Conservation (phyloP, 1,284 basidiomycete genomes). For the Athelia psychrophila region DNA sequence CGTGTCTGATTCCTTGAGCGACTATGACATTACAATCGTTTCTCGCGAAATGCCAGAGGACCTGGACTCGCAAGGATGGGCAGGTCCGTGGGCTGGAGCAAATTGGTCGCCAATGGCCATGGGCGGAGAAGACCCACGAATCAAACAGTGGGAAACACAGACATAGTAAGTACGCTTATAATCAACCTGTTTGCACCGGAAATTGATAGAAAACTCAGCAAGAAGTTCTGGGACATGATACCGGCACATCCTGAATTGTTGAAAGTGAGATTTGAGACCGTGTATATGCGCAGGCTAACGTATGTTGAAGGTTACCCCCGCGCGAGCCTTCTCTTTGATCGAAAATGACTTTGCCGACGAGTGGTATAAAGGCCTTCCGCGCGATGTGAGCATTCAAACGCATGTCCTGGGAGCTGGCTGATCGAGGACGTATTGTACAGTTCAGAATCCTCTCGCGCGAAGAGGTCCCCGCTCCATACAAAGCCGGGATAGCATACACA, state of each 20-base stretch:
- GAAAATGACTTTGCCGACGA: slow-evolving; percentile 27
- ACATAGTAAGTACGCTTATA: slow-evolving; percentile 39
- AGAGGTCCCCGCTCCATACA: slow-evolving; percentile 31
- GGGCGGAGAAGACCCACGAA: slow-evolving; percentile 32
- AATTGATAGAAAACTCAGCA: slow-evolving; percentile 29
- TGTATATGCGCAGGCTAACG: slow-evolving; percentile 10
- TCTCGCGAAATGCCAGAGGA: slow-evolving; percentile 70
- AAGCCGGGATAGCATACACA: slow-evolving; percentile 38
- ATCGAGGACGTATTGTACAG: slow-evolving; percentile 22
- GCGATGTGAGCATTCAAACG: slow-evolving; percentile 45
- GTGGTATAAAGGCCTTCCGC: slow-evolving; percentile 53
- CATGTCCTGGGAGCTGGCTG: too few relatives aligned
- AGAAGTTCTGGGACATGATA: slow-evolving; percentile 48
- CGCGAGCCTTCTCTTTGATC: slow-evolving; percentile 35
- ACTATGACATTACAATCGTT: slow-evolving; percentile 52
- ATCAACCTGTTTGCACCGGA: too few relatives aligned
- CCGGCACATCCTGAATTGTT: slow-evolving; percentile 44
- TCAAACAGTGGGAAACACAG: slow-evolving; percentile 37
- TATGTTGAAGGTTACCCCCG: slow-evolving; percentile 39
- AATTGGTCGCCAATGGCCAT: slow-evolving; percentile 70
- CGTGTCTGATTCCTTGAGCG: slow-evolving; percentile 16
- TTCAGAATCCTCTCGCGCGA: slow-evolving; percentile 32
- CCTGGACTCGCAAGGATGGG: slow-evolving; percentile 54
- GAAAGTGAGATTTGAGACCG: slow-evolving; percentile 30
- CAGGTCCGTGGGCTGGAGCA: slow-evolving; percentile 73